These are phyloP conservation scores for Fraxinus cuspidata DNA, from an alignment of 257 asterid species.

Conservation along the genomic window DNA sequence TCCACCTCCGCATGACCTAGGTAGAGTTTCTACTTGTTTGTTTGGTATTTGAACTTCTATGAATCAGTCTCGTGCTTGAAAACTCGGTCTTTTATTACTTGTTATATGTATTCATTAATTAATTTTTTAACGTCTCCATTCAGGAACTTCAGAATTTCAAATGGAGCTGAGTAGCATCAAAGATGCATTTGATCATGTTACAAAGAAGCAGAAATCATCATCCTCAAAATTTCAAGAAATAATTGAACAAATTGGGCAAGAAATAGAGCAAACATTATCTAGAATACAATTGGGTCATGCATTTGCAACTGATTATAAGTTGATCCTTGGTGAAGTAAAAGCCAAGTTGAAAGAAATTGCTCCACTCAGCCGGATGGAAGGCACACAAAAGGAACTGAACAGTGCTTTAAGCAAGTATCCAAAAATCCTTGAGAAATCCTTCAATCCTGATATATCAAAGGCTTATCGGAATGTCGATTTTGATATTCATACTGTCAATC, in stretches of 20 bases:
- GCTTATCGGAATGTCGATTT: slow-evolving; percentile 77
- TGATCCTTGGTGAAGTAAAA: slow-evolving; percentile 59
- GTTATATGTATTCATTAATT: slow-evolving; percentile 35
- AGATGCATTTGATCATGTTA: slow-evolving; percentile 84
- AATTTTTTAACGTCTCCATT: slow-evolving; percentile 10
- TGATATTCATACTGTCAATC: slow-evolving; percentile 62
- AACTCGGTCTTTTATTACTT: slow-evolving; percentile 13
- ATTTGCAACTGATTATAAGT: slow-evolving; percentile 48
- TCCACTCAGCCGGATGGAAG: slow-evolving; percentile 76
- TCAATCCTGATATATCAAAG: slow-evolving; percentile 84
- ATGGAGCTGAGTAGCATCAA: slow-evolving; percentile 83
- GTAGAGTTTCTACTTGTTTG: slow-evolving; percentile 10
- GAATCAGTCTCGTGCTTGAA: background rate
- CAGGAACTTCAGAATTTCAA: slow-evolving; percentile 31
- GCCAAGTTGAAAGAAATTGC: slow-evolving; percentile 69
- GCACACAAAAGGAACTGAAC: slow-evolving; percentile 75
- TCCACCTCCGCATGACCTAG: slow-evolving; percentile 16
- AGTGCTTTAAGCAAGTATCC: slow-evolving; percentile 76
- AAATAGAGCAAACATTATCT: slow-evolving; percentile 70
- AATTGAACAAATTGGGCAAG: slow-evolving; percentile 61
- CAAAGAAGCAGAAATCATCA: slow-evolving; percentile 79
- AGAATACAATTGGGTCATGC: slow-evolving; percentile 50
- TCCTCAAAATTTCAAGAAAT: slow-evolving; percentile 81
- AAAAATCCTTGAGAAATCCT: slow-evolving; percentile 74
- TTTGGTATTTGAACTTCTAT: background rate